Percentiles rank a stretch among this genome's conserved stretches.
These are phyloP conservation scores for Boechera retrofracta DNA, from an alignment of 345 rosid species.

Conservation along the genomic window DNA sequence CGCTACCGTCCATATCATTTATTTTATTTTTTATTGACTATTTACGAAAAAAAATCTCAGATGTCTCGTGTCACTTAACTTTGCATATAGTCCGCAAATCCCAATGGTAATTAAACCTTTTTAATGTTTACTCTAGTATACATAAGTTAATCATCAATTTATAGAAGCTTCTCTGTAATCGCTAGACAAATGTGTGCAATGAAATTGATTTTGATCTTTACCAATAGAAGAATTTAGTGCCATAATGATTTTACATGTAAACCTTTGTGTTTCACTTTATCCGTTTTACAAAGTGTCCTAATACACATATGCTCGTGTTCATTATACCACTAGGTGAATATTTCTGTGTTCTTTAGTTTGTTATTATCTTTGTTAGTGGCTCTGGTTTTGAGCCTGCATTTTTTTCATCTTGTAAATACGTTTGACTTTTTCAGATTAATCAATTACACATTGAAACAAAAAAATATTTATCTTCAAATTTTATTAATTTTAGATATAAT, in stretches of 20 bases:
- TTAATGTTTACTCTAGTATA: background rate
- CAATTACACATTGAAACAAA: too few species aligned
- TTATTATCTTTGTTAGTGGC: too few species aligned
- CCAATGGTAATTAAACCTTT: slow-evolving; percentile 19
- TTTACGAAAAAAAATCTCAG: slow-evolving; percentile 25
- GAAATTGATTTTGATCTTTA: slow-evolving; percentile 3
- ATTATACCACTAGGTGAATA: background rate
- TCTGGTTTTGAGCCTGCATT: too few species aligned
- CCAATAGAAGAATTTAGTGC: background rate
- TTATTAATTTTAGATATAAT: too few species aligned
- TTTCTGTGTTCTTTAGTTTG: too few species aligned
- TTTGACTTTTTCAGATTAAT: too few species aligned
- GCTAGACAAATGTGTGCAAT: background rate
- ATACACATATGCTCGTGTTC: background rate
- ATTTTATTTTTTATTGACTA: slow-evolving; percentile 14
- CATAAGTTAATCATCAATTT: background rate
- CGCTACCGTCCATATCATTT: slow-evolving; percentile 42
- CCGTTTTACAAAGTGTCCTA: background rate
- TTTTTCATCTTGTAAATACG: too few species aligned
- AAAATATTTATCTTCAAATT: too few species aligned
- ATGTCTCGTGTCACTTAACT: slow-evolving; percentile 26
- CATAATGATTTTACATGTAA: background rate
- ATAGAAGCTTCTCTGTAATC: background rate
- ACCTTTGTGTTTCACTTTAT: background rate
- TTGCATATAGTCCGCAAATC: slow-evolving; percentile 31